A percentile compares a stretch with the other conserved stretches of the same genome.
Conservation (phyloP, 164 flowering plant genomes). For the Berberis thunbergii region DNA sequence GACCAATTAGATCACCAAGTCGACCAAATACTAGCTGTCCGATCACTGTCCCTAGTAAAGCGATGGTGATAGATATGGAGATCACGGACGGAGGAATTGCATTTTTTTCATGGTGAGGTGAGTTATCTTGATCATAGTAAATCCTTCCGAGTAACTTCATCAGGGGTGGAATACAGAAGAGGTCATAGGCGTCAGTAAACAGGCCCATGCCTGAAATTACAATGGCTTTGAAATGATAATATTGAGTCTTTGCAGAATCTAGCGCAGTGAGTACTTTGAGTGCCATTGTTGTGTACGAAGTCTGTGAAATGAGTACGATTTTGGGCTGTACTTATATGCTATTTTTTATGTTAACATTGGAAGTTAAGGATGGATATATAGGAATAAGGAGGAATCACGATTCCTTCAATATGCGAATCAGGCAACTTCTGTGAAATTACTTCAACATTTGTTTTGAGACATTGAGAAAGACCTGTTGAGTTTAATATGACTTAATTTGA, state of each 20-base stretch:
- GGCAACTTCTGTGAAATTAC: no score
- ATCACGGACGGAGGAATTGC: constrained; percentile 12
- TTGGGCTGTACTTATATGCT: no score
- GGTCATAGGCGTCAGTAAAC: constrained; percentile 59
- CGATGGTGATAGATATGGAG: constrained; percentile 21
- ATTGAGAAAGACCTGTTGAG: no score
- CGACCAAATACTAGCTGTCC: constrained; percentile 31
- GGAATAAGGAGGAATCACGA: no score
- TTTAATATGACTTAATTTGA: no score
- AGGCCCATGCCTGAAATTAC: constrained; percentile 66
- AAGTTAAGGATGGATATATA: no score
- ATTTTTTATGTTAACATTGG: no score
- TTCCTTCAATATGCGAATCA: no score
- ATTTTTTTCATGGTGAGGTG: background rate
- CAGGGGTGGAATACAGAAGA: constrained; percentile 51
- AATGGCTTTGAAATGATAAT: constrained; percentile 62
- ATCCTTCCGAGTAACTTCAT: constrained; percentile 35
- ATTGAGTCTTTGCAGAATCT: constrained; percentile 45
- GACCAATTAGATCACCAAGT: constrained; percentile 40
- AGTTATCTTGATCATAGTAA: constrained; percentile 21
- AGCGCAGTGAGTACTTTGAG: constrained; percentile 41
- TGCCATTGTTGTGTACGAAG: constrained; percentile 11
- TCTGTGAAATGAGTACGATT: no score
- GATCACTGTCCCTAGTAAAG: constrained; percentile 39
- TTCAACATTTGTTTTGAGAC: no score